A percentile compares a stretch with the other conserved stretches of the same genome.
Conservation (phyloP, 257 asterid genomes). For the Verbena officinalis region DNA sequence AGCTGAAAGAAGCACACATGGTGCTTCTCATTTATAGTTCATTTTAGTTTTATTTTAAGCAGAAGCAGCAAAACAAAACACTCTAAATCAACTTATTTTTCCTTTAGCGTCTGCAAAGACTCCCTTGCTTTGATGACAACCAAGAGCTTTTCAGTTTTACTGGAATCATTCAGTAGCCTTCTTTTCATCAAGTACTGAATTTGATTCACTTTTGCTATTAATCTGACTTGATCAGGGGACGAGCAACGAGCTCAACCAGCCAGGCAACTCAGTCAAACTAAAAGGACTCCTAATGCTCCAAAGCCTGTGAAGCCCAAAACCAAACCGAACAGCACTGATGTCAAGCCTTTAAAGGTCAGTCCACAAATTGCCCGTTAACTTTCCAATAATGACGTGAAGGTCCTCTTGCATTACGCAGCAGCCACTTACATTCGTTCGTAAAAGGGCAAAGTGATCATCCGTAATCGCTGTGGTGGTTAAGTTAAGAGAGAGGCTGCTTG, state of each 20-base stretch:
- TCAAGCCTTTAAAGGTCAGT: conserved; percentile 40
- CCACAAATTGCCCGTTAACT: conserved; percentile 36
- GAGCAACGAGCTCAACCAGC: conserved; percentile 44
- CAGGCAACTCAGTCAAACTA: conserved; percentile 49
- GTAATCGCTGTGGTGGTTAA: too few species aligned
- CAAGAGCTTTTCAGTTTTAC: too few species aligned
- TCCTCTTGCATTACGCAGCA: conserved; percentile 28
- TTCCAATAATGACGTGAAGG: conserved; percentile 15
- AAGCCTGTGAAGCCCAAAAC: conserved; percentile 50
- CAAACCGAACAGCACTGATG: conserved; percentile 37
- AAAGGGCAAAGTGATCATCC: conserved; percentile 22
- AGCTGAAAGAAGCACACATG: too few species aligned
- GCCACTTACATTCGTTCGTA: conserved; percentile 37
- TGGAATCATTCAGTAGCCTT: too few species aligned
- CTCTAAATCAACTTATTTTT: too few species aligned
- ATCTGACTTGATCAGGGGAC: conserved; percentile 44
- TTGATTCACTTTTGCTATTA: conserved; percentile 9
- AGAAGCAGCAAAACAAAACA: too few species aligned
- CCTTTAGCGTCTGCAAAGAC: too few species aligned
- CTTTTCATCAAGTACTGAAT: neutral
- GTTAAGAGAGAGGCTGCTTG: conserved; percentile 10
- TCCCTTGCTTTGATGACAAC: too few species aligned
- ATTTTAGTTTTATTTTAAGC: too few species aligned
- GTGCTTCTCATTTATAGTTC: too few species aligned
- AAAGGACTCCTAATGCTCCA: conserved; percentile 48